Evolutionary conservation across 208 protist species (phyloP), one percentile per base, ranked within the genome.

Genomic region (Leishmania major): DNA sequence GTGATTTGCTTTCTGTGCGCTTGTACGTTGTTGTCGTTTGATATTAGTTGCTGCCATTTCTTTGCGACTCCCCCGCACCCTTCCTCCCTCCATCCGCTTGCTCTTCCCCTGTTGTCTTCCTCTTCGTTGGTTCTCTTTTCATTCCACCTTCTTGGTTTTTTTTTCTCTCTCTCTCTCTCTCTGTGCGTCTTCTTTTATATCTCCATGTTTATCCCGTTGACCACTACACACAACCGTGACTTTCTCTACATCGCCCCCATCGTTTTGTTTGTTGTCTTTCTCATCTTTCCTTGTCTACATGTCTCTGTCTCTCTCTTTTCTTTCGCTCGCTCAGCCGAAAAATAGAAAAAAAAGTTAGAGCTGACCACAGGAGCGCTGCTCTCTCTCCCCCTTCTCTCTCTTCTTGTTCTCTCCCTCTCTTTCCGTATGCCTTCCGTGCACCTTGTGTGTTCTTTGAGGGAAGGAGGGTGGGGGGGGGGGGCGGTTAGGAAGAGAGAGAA

Each of bases 101-200:
- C 66, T 47, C 40, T 19, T 49, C 8, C 45, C 8, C 45, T 49
- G 8, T 49, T 73, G 11, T 11, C 13, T 25, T n/a, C n/a, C 10
- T 47, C 25, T 25, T 49, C 28, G 31, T 67, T 78, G 28, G 19
- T 75, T 37, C 40, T 19, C 79, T 79, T 83, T 72, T 31, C 62
- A 74, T 69, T 66, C 11, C 13, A 28, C 31, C 25, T 19, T 78
- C 43, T 45, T 45, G 3, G 4, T 25, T 67, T 67, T 28, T 60
- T 49, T n/a, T 55, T 69, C 43, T 60, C 71, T 13, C 75, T 47
- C 43, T 47, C 43, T 47, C 17, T 28, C 13, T 28, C 11, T 51
- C n/a, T 69, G 66, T 81, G 35, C 49, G 69, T 51, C 40, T 75
- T 66, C 49, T 13, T 31, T 60, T 22, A 7, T 51, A n/a, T n/a